Evolutionary conservation across 306 rosid species (phyloP).

Genomic region (Leucaena leucocephala): DNA sequence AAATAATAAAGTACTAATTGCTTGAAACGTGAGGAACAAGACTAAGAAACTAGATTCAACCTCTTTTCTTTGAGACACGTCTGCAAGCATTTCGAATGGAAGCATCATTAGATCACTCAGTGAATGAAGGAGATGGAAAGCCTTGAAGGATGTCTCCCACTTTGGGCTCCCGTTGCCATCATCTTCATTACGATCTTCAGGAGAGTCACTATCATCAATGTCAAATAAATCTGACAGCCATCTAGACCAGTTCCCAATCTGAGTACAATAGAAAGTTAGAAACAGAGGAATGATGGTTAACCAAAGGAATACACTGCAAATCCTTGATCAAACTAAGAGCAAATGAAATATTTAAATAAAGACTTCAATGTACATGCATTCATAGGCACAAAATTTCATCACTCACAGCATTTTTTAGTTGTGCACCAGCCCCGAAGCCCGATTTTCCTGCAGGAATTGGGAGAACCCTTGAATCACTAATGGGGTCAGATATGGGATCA

Average conservation of each 20-base stretch:
- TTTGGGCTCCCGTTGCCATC: slow-evolving; percentile 40
- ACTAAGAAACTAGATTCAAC: slow-evolving; percentile 30
- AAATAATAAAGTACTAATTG: slow-evolving; percentile 1
- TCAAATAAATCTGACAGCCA: slow-evolving; percentile 85
- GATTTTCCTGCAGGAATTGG: slow-evolving; percentile 90
- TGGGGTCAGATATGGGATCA: slow-evolving; percentile 92
- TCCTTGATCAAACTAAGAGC: slow-evolving; percentile 29
- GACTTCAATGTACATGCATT: not conserved
- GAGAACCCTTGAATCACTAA: slow-evolving; percentile 85
- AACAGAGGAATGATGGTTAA: slow-evolving; percentile 33
- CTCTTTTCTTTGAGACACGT: slow-evolving; percentile 68
- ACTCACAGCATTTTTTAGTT: slow-evolving; percentile 91
- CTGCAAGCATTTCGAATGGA: slow-evolving; percentile 79
- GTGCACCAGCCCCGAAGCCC: slow-evolving; percentile 89
- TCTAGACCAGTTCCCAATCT: slow-evolving; percentile 93
- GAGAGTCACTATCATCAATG: slow-evolving; percentile 69
- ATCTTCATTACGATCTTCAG: slow-evolving; percentile 46
- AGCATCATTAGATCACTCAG: slow-evolving; percentile 95
- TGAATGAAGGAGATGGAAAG: slow-evolving; percentile 74
- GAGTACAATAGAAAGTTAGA: slow-evolving; percentile 25
- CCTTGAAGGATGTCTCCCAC: slow-evolving; percentile 60
- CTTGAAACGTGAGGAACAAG: not conserved
- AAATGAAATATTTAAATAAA: not conserved
- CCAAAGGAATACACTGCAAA: slow-evolving; percentile 32
- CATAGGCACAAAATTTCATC: not conserved